Evolutionary conservation across 805 yeast genomes (phyloP).

Genomic region (Saccharomycopsis selenospora): DNA sequence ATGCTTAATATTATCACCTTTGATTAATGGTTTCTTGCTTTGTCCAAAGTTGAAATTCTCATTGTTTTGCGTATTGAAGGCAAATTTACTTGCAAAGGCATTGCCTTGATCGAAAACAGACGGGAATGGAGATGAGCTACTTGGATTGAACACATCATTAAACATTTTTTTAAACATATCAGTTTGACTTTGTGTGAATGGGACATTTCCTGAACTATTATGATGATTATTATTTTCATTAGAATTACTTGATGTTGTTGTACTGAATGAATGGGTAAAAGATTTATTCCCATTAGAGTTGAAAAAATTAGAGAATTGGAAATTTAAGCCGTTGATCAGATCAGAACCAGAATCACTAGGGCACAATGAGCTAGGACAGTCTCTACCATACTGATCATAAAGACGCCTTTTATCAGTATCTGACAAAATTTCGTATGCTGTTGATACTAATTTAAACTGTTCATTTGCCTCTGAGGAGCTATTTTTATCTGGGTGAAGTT

Average conservation of each 20-base stretch:
- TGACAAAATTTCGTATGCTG: constrained; percentile 83
- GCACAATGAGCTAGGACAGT: background rate
- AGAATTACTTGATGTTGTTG: too few species aligned
- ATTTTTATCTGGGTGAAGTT: constrained; percentile 87
- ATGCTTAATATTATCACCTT: constrained; percentile 53
- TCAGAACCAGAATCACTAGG: background rate
- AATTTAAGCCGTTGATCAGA: background rate
- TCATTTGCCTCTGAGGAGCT: constrained; percentile 77
- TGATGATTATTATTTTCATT: too few species aligned
- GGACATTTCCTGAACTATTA: background rate
- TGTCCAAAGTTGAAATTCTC: too few species aligned
- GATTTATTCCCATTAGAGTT: too few species aligned
- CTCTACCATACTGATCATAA: constrained; percentile 6
- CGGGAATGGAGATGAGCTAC: background rate
- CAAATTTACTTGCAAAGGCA: background rate
- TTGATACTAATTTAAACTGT: constrained; percentile 67
- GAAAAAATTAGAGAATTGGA: too few species aligned
- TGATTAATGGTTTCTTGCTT: constrained; percentile 20
- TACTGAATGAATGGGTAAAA: too few species aligned
- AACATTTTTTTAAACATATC: background rate
- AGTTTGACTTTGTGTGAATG: background rate
- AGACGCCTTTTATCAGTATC: constrained; percentile 35
- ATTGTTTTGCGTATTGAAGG: too few species aligned
- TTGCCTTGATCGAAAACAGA: background rate
- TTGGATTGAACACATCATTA: background rate